These are phyloP conservation scores for Aspergillus piperis DNA, from an alignment of 2,329 filamentous ascomycete species.

Conservation along the genomic window DNA sequence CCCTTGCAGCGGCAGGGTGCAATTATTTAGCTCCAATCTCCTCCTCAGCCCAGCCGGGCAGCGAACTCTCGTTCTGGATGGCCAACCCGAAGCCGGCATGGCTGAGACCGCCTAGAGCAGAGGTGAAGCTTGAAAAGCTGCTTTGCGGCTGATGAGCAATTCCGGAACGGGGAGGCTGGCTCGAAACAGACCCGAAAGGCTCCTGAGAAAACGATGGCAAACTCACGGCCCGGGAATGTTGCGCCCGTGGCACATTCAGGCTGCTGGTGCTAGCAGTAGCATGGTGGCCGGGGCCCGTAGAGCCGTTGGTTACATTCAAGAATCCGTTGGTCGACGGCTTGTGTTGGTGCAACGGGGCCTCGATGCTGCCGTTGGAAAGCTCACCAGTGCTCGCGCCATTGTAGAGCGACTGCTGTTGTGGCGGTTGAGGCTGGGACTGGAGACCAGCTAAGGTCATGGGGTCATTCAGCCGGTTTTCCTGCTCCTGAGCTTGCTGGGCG, in stretches of 20 bases:
- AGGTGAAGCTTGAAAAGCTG: constrained; percentile 61
- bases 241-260: constrained; percentile 56
- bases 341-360: constrained; percentile 51
- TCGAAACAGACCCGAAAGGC: constrained; percentile 50
- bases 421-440: constrained; percentile 68
- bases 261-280: constrained; percentile 63
- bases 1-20: constrained; percentile 14
- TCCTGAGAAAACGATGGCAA: constrained; percentile 72
- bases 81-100: constrained; percentile 61
- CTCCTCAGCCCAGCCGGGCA: constrained; percentile 66
- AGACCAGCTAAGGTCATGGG: constrained; percentile 44
- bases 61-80: constrained; percentile 58
- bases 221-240: constrained; percentile 81
- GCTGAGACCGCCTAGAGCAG: constrained; percentile 60
- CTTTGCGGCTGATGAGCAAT: constrained; percentile 48
- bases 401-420: constrained; percentile 78
- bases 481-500: constrained; percentile 64
- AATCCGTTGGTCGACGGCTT: constrained; percentile 68
- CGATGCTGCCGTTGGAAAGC: constrained; percentile 57
- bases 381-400: constrained; percentile 70
- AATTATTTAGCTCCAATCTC: constrained; percentile 59
- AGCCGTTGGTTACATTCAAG: constrained; percentile 50
- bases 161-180: constrained; percentile 37
- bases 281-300: constrained; percentile 74
- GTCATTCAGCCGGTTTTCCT: constrained; percentile 53